These are phyloP conservation scores for Physaria fendleri DNA, from an alignment of 345 rosid genomes.

Conservation along the genomic window DNA sequence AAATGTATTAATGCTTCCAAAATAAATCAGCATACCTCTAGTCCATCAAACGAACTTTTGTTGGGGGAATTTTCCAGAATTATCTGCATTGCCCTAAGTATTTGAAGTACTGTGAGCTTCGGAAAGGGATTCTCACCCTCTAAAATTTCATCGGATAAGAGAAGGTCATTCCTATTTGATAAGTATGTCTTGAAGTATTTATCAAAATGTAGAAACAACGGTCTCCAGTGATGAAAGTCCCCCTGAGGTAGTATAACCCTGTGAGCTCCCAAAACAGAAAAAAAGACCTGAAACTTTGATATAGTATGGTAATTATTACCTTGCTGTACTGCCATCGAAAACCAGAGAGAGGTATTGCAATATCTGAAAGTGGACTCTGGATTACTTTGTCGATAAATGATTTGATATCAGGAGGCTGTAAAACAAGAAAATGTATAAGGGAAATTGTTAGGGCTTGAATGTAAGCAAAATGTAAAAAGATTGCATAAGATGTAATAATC, in stretches of 20 bases:
- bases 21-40: slow-evolving; percentile 53
- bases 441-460: background rate
- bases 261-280: slow-evolving; percentile 18
- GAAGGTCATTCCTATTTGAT: slow-evolving; percentile 74
- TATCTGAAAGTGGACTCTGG: slow-evolving; percentile 91
- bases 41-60: slow-evolving; percentile 86
- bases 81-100: slow-evolving; percentile 81
- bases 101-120: slow-evolving; percentile 74
- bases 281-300: background rate
- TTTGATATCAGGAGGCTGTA: slow-evolving; percentile 88
- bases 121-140: slow-evolving; percentile 73
- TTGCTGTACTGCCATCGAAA: slow-evolving; percentile 86
- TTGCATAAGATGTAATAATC: background rate
- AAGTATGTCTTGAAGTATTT: slow-evolving; percentile 80
- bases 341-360: slow-evolving; percentile 95
- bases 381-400: slow-evolving; percentile 89
- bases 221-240: slow-evolving; percentile 97
- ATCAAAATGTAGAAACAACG: slow-evolving; percentile 85
- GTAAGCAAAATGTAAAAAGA: too few relatives aligned
- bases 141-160: slow-evolving; percentile 62
- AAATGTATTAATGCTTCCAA: background rate
- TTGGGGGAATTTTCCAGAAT: slow-evolving; percentile 87
- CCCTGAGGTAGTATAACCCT: slow-evolving; percentile 56
- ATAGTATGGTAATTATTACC: slow-evolving; percentile 35
- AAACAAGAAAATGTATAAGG: background rate